phyloP scores from a whole-genome alignment of 129 eudicot genomes.

The Lonicera japonica region DNA sequence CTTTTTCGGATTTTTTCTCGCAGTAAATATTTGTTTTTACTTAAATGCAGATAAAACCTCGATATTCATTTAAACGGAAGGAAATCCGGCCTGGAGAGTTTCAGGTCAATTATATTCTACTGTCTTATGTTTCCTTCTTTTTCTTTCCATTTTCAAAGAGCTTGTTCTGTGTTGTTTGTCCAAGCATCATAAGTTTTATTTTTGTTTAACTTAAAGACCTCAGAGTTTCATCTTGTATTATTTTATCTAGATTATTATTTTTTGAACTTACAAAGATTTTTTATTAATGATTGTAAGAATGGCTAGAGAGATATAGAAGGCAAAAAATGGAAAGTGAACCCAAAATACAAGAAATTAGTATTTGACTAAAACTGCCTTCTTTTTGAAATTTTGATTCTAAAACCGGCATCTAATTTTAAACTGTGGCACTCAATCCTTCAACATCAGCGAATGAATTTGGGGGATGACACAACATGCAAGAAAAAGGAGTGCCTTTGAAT shows the following conservation, averaged over 20 bases:
- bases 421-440: no score
- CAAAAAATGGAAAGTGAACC: no score
- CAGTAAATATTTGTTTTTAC: slow-evolving; percentile 2
- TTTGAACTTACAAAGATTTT: no score
- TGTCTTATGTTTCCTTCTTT: slow-evolving; percentile 9
- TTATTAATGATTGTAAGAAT: no score
- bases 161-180: background rate
- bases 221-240: background rate
- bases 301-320: no score
- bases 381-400: no score
- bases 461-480: no score
- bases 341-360: no score
- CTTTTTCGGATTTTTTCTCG: background rate
- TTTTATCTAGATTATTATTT: background rate
- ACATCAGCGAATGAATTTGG: no score
- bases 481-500: no score
- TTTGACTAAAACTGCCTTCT: no score
- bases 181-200: background rate
- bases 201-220: background rate
- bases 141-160: background rate
- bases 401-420: no score
- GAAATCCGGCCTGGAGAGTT: slow-evolving; percentile 92
- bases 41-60: slow-evolving; percentile 78
- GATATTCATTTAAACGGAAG: slow-evolving; percentile 90
- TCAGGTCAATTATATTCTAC: slow-evolving; percentile 48